Conservation (phyloP, 139 green algal species). For the Closterium sp. region DNA sequence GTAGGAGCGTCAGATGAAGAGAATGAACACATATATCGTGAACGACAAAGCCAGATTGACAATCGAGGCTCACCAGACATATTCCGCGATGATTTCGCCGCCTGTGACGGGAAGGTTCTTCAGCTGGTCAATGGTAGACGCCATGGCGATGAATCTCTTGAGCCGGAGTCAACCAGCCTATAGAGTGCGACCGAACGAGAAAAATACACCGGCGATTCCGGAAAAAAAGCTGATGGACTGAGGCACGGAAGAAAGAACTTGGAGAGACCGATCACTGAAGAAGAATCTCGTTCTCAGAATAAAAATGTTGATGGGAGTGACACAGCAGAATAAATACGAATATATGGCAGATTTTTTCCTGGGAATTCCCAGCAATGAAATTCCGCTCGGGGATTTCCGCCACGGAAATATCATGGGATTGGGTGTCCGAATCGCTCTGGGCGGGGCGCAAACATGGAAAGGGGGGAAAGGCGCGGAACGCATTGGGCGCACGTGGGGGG, state of each 20-base stretch:
- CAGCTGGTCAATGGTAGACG: slow-evolving; percentile 5
- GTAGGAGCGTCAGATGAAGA: neutral
- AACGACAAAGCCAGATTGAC: too few species aligned
- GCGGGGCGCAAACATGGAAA: neutral
- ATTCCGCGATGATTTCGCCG: slow-evolving; percentile 11
- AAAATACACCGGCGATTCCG: neutral
- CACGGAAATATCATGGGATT: neutral
- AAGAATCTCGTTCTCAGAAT: too few species aligned
- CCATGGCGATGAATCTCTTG: neutral
- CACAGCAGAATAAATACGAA: neutral
- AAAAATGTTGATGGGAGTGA: too few species aligned
- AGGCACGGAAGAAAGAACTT: too few species aligned
- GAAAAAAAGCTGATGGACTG: too few species aligned
- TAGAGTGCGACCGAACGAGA: neutral
- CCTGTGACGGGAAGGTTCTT: slow-evolving; percentile 4
- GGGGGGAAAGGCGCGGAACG: neutral
- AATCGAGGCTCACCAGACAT: neutral
- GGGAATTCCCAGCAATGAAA: neutral
- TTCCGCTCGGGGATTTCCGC: neutral
- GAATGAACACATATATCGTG: too few species aligned
- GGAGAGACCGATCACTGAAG: too few species aligned
- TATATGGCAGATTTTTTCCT: too few species aligned
- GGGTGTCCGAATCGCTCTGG: neutral
- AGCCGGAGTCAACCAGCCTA: too few species aligned
- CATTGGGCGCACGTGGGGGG: neutral